These are phyloP conservation scores for Saccharomycodes ludwigii DNA, from an alignment of 805 yeast species.

Conservation along the genomic window DNA sequence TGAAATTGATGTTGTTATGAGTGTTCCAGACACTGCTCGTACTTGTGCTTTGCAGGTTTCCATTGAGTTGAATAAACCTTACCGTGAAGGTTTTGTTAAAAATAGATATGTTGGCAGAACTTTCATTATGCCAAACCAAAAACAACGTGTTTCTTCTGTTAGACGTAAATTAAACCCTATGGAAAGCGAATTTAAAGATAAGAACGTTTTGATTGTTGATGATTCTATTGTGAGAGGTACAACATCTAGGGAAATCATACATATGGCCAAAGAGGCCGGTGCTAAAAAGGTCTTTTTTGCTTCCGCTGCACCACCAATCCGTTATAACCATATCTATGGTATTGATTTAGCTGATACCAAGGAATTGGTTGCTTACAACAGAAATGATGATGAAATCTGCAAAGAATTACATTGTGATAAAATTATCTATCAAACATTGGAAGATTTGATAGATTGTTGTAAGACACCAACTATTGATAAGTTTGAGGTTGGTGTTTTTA, in stretches of 20 bases:
- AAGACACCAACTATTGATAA: constrained; percentile 31
- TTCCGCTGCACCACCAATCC: constrained; percentile 95
- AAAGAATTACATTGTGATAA: constrained; percentile 76
- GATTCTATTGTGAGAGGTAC: constrained; percentile 98
- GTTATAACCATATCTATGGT: constrained; percentile 93
- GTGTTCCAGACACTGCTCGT: constrained; percentile 98
- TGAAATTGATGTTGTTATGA: constrained; percentile 86
- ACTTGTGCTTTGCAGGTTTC: constrained; percentile 91
- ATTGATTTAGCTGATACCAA: constrained; percentile 93
- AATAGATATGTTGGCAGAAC: constrained; percentile 96
- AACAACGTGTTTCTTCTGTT: constrained; percentile 85
- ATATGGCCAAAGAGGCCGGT: constrained; percentile 98
- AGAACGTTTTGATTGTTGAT: constrained; percentile 82
- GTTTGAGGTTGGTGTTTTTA: constrained; percentile 94
- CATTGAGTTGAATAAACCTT: constrained; percentile 64
- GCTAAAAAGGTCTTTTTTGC: constrained; percentile 93
- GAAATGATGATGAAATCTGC: constrained; percentile 65
- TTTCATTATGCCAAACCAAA: constrained; percentile 96
- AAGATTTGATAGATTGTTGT: constrained; percentile 78
- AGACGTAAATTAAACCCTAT: constrained; percentile 92
- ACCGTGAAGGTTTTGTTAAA: constrained; percentile 94
- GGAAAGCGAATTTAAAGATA: constrained; percentile 80
- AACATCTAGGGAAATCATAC: constrained; percentile 89
- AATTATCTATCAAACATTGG: constrained; percentile 77
- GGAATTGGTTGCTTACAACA: constrained; percentile 81